phyloP scores from a whole-genome alignment of 345 rosid species.

The Heritiera fomes region DNA sequence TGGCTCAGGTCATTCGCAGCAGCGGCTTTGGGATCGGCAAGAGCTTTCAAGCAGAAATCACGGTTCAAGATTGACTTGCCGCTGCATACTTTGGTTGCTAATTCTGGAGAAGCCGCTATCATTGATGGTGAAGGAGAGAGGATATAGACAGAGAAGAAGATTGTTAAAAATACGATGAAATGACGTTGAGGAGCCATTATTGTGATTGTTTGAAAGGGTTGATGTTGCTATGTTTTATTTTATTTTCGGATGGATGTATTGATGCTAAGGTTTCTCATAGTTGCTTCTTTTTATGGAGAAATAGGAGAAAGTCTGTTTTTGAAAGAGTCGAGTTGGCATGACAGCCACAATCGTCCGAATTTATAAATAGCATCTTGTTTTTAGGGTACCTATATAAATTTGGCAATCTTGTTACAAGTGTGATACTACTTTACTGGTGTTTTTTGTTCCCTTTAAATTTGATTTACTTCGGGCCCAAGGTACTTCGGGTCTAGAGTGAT shows the following conservation, averaged over 20 bases:
- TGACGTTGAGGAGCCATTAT: background rate
- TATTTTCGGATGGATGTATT: background rate
- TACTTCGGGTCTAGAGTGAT: too few relatives aligned
- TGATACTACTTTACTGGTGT: too few relatives aligned
- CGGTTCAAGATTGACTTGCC: background rate
- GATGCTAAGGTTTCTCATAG: background rate
- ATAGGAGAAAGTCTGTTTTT: background rate
- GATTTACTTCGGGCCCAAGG: too few relatives aligned
- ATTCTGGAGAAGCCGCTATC: background rate
- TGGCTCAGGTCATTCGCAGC: background rate
- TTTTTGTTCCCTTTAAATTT: too few relatives aligned
- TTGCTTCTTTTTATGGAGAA: background rate
- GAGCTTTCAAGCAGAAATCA: background rate
- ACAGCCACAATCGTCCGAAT: background rate
- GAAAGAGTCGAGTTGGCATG: background rate
- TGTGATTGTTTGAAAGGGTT: background rate
- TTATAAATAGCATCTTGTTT: background rate
- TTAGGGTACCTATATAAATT: background rate
- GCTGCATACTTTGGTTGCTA: background rate
- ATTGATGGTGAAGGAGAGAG: background rate
- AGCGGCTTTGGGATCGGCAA: background rate
- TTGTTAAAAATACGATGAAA: background rate
- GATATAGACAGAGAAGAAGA: background rate
- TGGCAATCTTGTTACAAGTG: background rate
- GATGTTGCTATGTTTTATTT: background rate